Evolutionary conservation across 2,329 filamentous ascomycete species (phyloP), one percentile per base, ranked within the genome.

Genomic region (Fusarium secorum): DNA sequence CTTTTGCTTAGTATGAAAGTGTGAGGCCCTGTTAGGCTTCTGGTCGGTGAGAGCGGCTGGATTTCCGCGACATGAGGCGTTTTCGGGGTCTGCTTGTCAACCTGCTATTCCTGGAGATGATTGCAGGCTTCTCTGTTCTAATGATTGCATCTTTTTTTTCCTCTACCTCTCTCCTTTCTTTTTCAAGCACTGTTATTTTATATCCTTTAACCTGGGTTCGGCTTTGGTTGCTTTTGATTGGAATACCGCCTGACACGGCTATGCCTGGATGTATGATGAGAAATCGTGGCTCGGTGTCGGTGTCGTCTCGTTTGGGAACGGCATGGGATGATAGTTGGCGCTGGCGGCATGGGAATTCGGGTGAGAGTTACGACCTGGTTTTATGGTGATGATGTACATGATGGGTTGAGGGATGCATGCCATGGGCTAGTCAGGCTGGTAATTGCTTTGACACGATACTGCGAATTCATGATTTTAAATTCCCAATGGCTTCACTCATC

Each of bases 11-110:
- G 64, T 72, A 66, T 71, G 64, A 70, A 66, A 74, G 76, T 74
- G 69, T 70, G 74, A 75, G 72, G 77, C 74, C 75, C 64, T 73
- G 75, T 66, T 60, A 69, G 72, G 71, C 72, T 77, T 78, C 74
- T 77, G 74, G 78, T 80, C 77, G 77, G 80, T 80, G 80, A 81
- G 79, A 81, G 79, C 78, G 78, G 77, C 78, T 78, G 72, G 78
- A 72, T 72, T 69, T 70, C 74, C 74, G 74, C 74, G 64, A 67
- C 53, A 70, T 65, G 64, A 70, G 73, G 74, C 74, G 72, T 76
- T 75, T 72, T 49, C 55, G 60, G 63, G 66, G 49, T 63, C 53
- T 57, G 58, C 62, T 63, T 60, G 56, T 51, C 36, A 62, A 38
- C 36, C 44, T 72, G 60, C 64, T 67, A 35, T 51, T 54, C 55